Conservation (phyloP, 208 protist genomes). For the Trypanosoma scelopori region DNA sequence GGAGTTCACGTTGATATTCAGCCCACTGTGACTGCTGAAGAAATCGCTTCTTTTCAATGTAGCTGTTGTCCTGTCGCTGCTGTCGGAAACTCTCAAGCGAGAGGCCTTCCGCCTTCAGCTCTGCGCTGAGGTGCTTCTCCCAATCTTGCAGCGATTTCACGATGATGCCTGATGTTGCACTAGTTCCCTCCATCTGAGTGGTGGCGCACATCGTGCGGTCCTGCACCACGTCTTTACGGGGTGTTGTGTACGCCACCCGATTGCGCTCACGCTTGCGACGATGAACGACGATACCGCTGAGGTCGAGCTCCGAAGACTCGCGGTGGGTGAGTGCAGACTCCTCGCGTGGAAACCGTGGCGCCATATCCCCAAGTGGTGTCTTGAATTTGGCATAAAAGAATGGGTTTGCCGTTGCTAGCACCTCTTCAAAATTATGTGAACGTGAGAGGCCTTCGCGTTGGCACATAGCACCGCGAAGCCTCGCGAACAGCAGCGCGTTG, state of each 20-base stretch:
- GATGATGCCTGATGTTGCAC: constrained; percentile 48
- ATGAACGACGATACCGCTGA: neutral
- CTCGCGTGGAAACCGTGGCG: neutral
- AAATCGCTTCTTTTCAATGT: constrained; percentile 67
- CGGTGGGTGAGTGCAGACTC: neutral
- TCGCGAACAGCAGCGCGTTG: constrained; percentile 46
- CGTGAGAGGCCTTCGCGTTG: neutral
- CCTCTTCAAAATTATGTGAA: constrained; percentile 29
- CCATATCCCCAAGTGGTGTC: constrained; percentile 15
- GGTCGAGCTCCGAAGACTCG: constrained; percentile 14
- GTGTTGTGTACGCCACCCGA: constrained; percentile 3
- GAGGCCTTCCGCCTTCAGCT: constrained; percentile 65
- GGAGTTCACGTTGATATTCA: constrained; percentile 65
- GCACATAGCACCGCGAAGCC: constrained; percentile 22
- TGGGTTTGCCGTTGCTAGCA: constrained; percentile 21
- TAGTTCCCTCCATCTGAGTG: neutral
- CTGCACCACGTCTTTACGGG: neutral
- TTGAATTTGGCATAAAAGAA: constrained; percentile 30
- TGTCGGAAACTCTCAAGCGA: constrained; percentile 73
- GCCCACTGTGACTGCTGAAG: constrained; percentile 58
- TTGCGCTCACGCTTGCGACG: constrained; percentile 27
- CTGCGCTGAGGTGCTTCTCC: constrained; percentile 49
- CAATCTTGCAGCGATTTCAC: constrained; percentile 60
- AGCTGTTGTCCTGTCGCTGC: constrained; percentile 46
- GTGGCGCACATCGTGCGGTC: neutral